Evolutionary conservation across 1,139 yeast genomes (phyloP).

Genomic region (Geotrichum bryndzae): DNA sequence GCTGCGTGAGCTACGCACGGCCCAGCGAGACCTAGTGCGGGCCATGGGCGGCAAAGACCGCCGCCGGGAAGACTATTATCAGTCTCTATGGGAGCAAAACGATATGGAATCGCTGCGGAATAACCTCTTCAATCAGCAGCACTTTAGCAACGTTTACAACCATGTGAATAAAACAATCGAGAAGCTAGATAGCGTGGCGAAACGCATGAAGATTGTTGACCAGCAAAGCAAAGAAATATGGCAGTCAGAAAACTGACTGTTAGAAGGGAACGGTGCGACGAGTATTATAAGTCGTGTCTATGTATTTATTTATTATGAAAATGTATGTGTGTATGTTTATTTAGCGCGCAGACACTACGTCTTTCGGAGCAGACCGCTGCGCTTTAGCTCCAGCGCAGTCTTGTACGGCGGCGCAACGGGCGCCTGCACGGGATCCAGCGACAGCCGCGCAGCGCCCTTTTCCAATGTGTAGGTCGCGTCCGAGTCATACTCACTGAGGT

Average conservation of each 20-base stretch:
- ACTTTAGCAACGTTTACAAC: constrained; percentile 39
- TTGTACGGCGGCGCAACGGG: constrained; percentile 98
- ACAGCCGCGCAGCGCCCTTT: constrained; percentile 33
- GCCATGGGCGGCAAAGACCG: constrained; percentile 42
- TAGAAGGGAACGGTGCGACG: background rate
- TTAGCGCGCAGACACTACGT: constrained; percentile 5
- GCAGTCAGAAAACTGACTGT: constrained; percentile 18
- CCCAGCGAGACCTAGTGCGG: constrained; percentile 57
- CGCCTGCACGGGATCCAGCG: constrained; percentile 82
- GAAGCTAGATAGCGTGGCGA: constrained; percentile 42
- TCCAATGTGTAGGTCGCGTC: constrained; percentile 88
- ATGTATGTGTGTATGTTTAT: background rate
- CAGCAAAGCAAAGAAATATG: constrained; percentile 32
- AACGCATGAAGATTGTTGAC: constrained; percentile 37
- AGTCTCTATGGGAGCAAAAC: constrained; percentile 33
- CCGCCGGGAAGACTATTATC: constrained; percentile 22
- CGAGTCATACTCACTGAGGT: constrained; percentile 75
- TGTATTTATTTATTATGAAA: background rate
- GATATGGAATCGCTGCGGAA: constrained; percentile 33
- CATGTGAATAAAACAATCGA: constrained; percentile 40
- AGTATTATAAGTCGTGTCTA: background rate
- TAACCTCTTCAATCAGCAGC: constrained; percentile 41
- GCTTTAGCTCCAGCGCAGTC: constrained; percentile 78
- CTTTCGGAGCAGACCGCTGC: constrained; percentile 53
- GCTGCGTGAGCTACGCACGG: constrained; percentile 48